Evolutionary conservation across 2,329 filamentous ascomycete species (phyloP).

Genomic region (Blumeriella jaapii): DNA sequence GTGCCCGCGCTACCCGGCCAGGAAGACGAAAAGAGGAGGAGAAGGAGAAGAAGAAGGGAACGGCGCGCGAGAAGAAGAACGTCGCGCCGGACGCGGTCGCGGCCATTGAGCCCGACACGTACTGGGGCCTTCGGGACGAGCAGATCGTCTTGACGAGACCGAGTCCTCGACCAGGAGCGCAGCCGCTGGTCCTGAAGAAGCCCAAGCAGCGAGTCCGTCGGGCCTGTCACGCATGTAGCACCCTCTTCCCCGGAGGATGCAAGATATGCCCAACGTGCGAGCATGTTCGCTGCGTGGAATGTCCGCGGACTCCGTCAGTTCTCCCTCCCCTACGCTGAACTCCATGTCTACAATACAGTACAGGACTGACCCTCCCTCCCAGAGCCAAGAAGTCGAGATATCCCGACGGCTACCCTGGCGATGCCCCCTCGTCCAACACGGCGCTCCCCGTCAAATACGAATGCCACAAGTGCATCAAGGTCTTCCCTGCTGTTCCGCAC

Average conservation of each 20-base stretch:
- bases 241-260: conserved; percentile 43
- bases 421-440: conserved; percentile 31
- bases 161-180: conserved; percentile 48
- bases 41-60: conserved; percentile 35
- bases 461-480: conserved; percentile 51
- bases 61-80: too few relatives aligned
- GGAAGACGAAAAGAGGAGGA: conserved; percentile 37
- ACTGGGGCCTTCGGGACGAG: conserved; percentile 27
- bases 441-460: conserved; percentile 36
- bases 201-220: conserved; percentile 63
- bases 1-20: conserved; percentile 58
- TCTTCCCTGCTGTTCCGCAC: conserved; percentile 35
- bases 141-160: conserved; percentile 49
- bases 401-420: conserved; percentile 58
- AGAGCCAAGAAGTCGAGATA: conserved; percentile 59
- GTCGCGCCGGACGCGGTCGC: too few relatives aligned
- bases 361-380: conserved; percentile 10
- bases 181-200: conserved; percentile 61
- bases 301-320: conserved; percentile 68
- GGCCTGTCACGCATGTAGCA: conserved; percentile 63
- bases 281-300: conserved; percentile 68
- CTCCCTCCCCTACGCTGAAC: not conserved
- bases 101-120: conserved; percentile 21
- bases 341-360: not conserved
- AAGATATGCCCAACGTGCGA: conserved; percentile 58